phyloP scores from a whole-genome alignment of 2,329 filamentous ascomycete species.

The Macrophomina pseudophaseolina region DNA sequence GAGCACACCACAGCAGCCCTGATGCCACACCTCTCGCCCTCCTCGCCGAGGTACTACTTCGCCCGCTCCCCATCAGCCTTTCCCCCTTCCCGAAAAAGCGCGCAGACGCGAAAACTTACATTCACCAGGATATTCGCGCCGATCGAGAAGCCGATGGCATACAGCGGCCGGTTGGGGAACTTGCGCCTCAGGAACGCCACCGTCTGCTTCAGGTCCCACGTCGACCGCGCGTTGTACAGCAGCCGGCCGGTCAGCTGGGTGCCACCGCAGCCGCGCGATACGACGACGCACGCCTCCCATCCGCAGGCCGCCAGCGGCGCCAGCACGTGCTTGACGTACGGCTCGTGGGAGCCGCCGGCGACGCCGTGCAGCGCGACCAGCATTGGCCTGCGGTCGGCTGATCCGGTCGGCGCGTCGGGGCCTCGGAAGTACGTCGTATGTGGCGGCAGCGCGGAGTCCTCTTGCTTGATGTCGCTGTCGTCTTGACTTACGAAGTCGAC shows the following conservation, averaged over 20 bases:
- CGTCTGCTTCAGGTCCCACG: constrained; percentile 82
- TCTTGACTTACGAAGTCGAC: constrained; percentile 72
- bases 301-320: constrained; percentile 68
- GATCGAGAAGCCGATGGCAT: constrained; percentile 84
- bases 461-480: constrained; percentile 45
- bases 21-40: constrained; percentile 70
- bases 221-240: constrained; percentile 87
- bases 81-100: not conserved
- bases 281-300: constrained; percentile 87
- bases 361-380: constrained; percentile 83
- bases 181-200: constrained; percentile 76
- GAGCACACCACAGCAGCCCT: constrained; percentile 69
- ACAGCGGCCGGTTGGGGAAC: constrained; percentile 84
- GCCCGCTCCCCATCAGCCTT: not conserved
- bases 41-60: constrained; percentile 80
- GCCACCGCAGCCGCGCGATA: constrained; percentile 80
- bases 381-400: constrained; percentile 79
- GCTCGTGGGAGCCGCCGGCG: constrained; percentile 84
- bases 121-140: constrained; percentile 92
- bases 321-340: constrained; percentile 80
- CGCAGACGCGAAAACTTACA: constrained; percentile 57
- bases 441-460: constrained; percentile 68
- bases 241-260: constrained; percentile 80
- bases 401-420: constrained; percentile 69
- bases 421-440: constrained; percentile 72